Evolutionary conservation across 495 filamentous ascomycete species (phyloP), one percentile per base, ranked within the genome.

Genomic region (Penicillium nucicola): DNA sequence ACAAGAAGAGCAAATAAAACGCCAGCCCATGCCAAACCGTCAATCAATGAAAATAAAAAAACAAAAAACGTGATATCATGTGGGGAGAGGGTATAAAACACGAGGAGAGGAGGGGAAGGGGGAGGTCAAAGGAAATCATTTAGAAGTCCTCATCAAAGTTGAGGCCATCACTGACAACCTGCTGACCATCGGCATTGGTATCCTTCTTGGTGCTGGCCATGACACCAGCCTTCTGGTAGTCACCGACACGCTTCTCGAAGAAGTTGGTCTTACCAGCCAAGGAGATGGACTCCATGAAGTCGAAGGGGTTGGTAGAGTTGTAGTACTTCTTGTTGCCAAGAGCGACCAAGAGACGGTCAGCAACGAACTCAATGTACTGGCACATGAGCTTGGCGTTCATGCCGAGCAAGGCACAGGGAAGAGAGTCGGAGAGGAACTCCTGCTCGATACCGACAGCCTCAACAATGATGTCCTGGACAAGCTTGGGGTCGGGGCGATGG

Each of bases 251-350:
- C 88, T 98, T 98, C 85, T 98, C 93, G 72, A 98, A 98, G 88
- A 98, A 98, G 81, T 98, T 98, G 70, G 93, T 98, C 86, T 98
- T 98, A 72, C 93, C 93, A 22, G 91, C 89, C 25, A 98, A 80
- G 9, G 93, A 97, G 76, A 98, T 98, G 64, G 90, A 92, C 83
- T 98, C 93, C 93, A 98, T 98, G 76, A 98, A 98, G 81, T 98
- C 93, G 73, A 98, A 98, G 58, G 93, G 93, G 76, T 98, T 98
- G 67, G 87, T 80, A 22, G 84, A 77, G 61, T 92, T 84, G 84
- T 95, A 98, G 67, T 88, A 80, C 80, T 97, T 97, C 56, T 85
- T 79, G 71, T 95, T 96, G 57, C 93, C 93, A 34, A 98, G 87
- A 34, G 93, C 83, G 28, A 97, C 72, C 17, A 98, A 83, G 15